phyloP scores from a whole-genome alignment of 179 eudicot genomes.

The Beta corolliflora region DNA sequence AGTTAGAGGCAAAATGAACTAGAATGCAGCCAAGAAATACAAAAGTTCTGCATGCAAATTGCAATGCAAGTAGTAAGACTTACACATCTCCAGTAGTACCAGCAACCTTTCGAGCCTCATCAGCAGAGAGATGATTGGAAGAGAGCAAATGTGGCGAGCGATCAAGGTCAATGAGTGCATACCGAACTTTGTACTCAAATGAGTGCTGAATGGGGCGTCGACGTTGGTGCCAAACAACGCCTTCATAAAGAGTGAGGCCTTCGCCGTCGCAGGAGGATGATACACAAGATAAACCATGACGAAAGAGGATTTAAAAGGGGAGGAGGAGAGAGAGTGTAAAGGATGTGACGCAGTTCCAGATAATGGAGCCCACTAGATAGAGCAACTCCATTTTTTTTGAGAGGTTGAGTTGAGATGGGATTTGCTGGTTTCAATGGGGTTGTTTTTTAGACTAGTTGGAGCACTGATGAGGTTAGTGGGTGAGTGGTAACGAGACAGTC shows the following conservation, averaged over 20 bases:
- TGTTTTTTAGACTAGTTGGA: not conserved
- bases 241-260: slow-evolving; percentile 58
- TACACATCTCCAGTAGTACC: slow-evolving; percentile 76
- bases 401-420: not conserved
- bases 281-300: slow-evolving; percentile 15
- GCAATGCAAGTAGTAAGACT: slow-evolving; percentile 7
- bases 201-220: slow-evolving; percentile 83
- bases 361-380: slow-evolving; percentile 55
- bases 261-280: slow-evolving; percentile 4
- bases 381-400: slow-evolving; percentile 53
- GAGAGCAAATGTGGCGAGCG: slow-evolving; percentile 33
- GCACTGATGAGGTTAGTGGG: not conserved
- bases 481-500: not conserved
- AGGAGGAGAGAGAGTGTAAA: slow-evolving; percentile 55
- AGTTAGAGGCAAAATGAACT: no score
- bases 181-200: slow-evolving; percentile 69
- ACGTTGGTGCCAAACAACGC: slow-evolving; percentile 90
- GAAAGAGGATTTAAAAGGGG: slow-evolving; percentile 45
- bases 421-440: not conserved
- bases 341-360: slow-evolving; percentile 46
- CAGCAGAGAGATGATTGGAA: slow-evolving; percentile 53
- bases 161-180: slow-evolving; percentile 77
- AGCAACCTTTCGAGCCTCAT: slow-evolving; percentile 55
- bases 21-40: no score
- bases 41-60: no score